Percentiles rank a stretch among this genome's conserved stretches.
Evolutionary conservation across 805 yeast species (phyloP).

Genomic region (Pichia nakasei): DNA sequence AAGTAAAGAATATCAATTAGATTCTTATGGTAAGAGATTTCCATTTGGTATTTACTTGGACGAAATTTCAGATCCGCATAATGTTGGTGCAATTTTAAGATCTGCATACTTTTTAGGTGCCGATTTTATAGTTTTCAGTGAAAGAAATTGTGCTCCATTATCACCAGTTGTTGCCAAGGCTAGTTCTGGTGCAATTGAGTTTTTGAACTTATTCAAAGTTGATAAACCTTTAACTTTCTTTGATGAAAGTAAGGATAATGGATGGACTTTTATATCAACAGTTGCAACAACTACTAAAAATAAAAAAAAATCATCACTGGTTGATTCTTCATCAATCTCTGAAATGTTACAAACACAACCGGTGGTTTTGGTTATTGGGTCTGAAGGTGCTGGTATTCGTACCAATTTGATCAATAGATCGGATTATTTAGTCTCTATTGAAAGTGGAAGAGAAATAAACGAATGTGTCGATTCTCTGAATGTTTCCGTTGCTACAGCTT

Average conservation of each 20-base stretch:
- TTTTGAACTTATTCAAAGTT: constrained; percentile 50
- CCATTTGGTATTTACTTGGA: constrained; percentile 75
- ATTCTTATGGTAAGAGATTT: constrained; percentile 19
- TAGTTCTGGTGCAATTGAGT: constrained; percentile 78
- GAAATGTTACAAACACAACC: constrained; percentile 44
- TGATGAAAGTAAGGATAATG: constrained; percentile 42
- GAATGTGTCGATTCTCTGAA: constrained; percentile 65
- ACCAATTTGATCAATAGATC: constrained; percentile 52
- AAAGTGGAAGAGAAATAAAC: constrained; percentile 20
- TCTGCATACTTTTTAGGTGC: constrained; percentile 77
- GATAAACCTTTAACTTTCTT: constrained; percentile 56
- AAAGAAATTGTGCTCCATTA: constrained; percentile 61
- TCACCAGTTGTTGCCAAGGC: constrained; percentile 76
- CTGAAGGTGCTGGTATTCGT: constrained; percentile 79
- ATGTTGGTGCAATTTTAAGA: constrained; percentile 74
- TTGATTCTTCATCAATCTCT: constrained; percentile 30
- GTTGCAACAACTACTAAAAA: constrained; percentile 32
- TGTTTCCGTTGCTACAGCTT: constrained; percentile 83
- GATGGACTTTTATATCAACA: constrained; percentile 69
- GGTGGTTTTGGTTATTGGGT: constrained; percentile 66
- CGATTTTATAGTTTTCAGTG: constrained; percentile 66
- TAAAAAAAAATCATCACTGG: constrained; percentile 3
- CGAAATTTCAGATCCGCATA: constrained; percentile 79
- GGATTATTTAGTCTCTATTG: constrained; percentile 40
- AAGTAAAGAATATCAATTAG: not conserved